phyloP scores from a whole-genome alignment of 2,329 filamentous ascomycete genomes.

The Hypoxylon sp. region DNA sequence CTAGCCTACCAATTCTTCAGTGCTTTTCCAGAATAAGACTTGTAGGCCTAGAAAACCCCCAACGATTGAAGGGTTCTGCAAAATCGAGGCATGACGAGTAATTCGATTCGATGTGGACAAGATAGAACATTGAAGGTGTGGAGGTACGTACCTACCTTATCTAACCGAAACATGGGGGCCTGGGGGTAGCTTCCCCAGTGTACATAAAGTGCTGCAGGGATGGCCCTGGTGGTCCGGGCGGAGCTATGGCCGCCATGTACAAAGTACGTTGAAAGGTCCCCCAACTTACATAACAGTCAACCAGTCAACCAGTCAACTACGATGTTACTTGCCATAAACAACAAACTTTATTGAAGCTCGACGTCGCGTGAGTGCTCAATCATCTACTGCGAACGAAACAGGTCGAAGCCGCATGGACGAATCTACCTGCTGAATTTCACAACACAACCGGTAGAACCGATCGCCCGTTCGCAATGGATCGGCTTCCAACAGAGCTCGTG shows the following conservation, averaged over 20 bases:
- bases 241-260: too few species aligned
- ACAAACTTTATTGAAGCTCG: not conserved
- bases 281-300: constrained; percentile 2
- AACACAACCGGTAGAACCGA: constrained; percentile 1
- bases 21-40: not conserved
- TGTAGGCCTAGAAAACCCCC: not conserved
- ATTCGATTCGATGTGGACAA: not conserved
- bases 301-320: too few species aligned
- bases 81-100: not conserved
- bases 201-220: constrained; percentile 15
- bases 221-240: not conserved
- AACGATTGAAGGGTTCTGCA: not conserved
- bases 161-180: too few species aligned
- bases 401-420: not conserved
- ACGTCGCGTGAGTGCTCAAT: not conserved
- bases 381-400: not conserved
- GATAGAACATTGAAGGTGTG: not conserved
- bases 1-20: not conserved
- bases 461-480: constrained; percentile 55
- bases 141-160: not conserved
- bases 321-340: not conserved
- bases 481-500: constrained; percentile 62
- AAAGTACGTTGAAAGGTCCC: not conserved
- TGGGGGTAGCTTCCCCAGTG: too few species aligned
- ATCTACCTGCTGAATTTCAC: not conserved